Conservation (phyloP, 306 rosid genomes). For the apple (Malus domestica) region ASM211411v1 NC_041790.1:25378501-25379000, state of each 20-base stretch:
- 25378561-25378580: slow-evolving; percentile 96
- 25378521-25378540: slow-evolving; percentile 95
- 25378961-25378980: not conserved
- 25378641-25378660: not conserved
- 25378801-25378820: no score
- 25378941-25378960: no score
- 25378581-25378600: slow-evolving; percentile 93
- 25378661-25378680: not conserved
- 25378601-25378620: slow-evolving; percentile 11
- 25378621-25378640: not conserved
- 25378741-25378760: not conserved
- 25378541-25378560: slow-evolving; percentile 93
- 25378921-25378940: no score
- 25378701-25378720: not conserved
- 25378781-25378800: no score
- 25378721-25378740: not conserved
- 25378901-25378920: no score
- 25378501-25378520: slow-evolving; percentile 75
- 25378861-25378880: no score
- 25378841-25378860: no score
- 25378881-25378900: no score
- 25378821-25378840: no score
- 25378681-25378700: not conserved
- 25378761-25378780: no score
- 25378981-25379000: not conserved